Percentiles rank a stretch among this genome's conserved stretches.
phyloP scores from a whole-genome alignment of 306 rosid species.

The Crotalaria pallida region DNA sequence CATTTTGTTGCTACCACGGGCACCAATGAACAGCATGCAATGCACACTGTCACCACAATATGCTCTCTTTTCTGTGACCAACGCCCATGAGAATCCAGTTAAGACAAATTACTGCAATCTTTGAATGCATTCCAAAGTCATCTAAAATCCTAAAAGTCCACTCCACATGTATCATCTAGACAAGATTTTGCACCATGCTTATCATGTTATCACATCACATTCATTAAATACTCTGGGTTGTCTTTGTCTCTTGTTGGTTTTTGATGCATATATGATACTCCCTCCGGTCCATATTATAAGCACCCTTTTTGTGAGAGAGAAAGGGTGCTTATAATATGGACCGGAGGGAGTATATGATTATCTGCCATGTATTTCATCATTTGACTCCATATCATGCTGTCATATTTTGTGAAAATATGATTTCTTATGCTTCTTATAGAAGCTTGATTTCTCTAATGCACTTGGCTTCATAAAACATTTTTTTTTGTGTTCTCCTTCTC shows the following conservation, averaged over 20 bases:
- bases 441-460: background rate
- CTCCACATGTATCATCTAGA: background rate
- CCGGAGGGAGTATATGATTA: too few relatives aligned
- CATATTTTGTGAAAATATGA: background rate
- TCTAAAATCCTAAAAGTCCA: background rate
- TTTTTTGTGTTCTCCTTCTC: background rate
- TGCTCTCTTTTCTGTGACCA: background rate
- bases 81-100: background rate
- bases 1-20: background rate
- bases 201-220: background rate
- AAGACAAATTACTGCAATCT: background rate
- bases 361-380: background rate
- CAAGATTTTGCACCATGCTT: background rate
- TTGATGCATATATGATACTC: background rate
- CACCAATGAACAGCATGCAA: background rate
- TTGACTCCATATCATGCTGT: background rate
- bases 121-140: background rate
- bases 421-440: background rate
- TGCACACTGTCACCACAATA: background rate
- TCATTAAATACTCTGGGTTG: background rate
- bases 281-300: too few relatives aligned
- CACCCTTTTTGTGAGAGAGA: too few relatives aligned
- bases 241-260: background rate
- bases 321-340: too few relatives aligned
- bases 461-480: background rate